Evolutionary conservation across 108 stramenopile species (phyloP), one percentile per base, ranked within the genome.

Genomic region (Pseudonitzschia multiseries): DNA sequence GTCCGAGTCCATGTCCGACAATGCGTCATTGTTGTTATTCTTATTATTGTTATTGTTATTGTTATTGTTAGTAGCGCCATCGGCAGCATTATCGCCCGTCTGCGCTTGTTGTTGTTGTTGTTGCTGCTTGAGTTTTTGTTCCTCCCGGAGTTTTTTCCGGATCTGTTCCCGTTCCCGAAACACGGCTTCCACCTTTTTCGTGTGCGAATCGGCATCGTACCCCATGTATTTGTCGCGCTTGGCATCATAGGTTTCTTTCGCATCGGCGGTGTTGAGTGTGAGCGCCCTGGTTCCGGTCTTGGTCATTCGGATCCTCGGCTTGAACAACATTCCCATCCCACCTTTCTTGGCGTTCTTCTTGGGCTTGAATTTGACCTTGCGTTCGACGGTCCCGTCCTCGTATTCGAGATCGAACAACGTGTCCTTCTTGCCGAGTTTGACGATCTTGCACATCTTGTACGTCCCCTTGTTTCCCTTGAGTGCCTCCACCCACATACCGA

Each of bases 151-250:
- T 56, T 90, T 70, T 63, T 79, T 76, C 46, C 93, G 77, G 33
- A 95, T 59, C 46, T 79, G 76, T 75, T 94, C 94, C 20, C 91
- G 84, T 62, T 87, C 75, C 21, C 75, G 56, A 79, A 83, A 89
- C 59, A 73, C 83, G 27, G 82, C 68, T 54, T 84, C 79, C 73
- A 92, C 71, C 31, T 74, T 77, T 32, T 86, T 76, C 52, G 80
- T 88, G 70, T 92, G 86, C 14, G 72, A 78, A 14, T 90, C 83
- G 2, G 73, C 80, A 68, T 96, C 95, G 29, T 89, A 95, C 56
- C 97, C 97, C 68, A 90, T 86, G 78, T 96, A 98, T 20, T 84
- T 70, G 78, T 98, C 97, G 51, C 97, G 84, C 74, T 96, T 95
- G 57, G 88, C 87, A 64, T 92, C 96, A 75, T 92, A 98, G 0